Evolutionary conservation across 192 early-diverging fungal genomes (phyloP), one percentile per base, ranked within the genome.

Genomic region (Mortierella alpina): DNA sequence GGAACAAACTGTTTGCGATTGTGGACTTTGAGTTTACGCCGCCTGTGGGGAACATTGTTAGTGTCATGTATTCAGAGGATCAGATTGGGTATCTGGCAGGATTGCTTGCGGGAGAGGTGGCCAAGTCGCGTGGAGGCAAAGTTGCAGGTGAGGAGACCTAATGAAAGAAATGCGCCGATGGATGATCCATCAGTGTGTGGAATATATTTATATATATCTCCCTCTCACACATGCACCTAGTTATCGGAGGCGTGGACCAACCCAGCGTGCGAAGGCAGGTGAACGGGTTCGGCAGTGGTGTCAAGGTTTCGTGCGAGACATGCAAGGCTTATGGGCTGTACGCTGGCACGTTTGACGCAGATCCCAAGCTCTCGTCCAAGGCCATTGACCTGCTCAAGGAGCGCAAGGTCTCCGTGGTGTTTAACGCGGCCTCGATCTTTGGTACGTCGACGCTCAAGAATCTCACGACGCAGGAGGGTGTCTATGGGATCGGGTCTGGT

Each of bases 1-100:
- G 47, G 7, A 68, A 67, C 53, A 83, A 83, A 65, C 41, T 68
- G 56, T 83, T 83, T 76, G 82, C 63, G 46, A 83, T 83, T 52
- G 69, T 56, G 5, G 74, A 78, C 31, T 83, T 83, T 42, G 82
- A 83, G 42, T 83, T 83, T 53, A 72, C 70, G 7, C 82, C 82
- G 4, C 82, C 82, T 0, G 75, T 77, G 42, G 73, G 52, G 2
- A 83, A 83, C 44, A 83, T 83, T 64, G 82, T 61, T 15, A 83
- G 82, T 22, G 60, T 83, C 8, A 68, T 83, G 74, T 76, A 70
- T 68, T 72, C 66, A 31, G 82, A 77, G 47, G 82, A 83, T n/a
- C 73, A 83, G 65, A 76, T 76, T 45, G 82, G 82, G 42, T 83
- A 57, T 65, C 47, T 83, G 23, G 82, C 82, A 6, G 82, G 82